Conservation (phyloP, 2,329 filamentous ascomycete genomes). For the Ophiostoma himal-ulmi region DNA sequence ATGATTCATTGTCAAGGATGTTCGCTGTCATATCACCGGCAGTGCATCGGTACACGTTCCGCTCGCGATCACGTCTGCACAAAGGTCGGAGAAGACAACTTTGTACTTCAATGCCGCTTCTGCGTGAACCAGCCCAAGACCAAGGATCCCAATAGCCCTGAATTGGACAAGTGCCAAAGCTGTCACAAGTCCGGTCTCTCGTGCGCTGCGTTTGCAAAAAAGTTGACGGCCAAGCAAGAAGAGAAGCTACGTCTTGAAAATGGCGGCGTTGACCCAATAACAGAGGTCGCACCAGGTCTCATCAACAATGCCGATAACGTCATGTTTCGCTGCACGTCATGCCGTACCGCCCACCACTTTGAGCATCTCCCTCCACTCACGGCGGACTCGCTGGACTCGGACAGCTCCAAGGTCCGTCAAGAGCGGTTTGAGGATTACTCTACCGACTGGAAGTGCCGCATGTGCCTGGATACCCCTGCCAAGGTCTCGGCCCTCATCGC, state of each 20-base stretch:
- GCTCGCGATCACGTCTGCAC: slow-evolving; percentile 81
- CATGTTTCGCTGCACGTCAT: slow-evolving; percentile 75
- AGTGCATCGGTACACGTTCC: slow-evolving; percentile 69
- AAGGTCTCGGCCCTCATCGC: slow-evolving; percentile 78
- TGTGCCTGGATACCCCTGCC: slow-evolving; percentile 57
- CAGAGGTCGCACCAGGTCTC: slow-evolving; percentile 52
- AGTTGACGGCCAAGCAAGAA: slow-evolving; percentile 70
- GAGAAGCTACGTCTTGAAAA: slow-evolving; percentile 78
- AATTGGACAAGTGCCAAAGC: slow-evolving; percentile 62
- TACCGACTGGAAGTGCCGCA: slow-evolving; percentile 69
- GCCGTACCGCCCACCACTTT: slow-evolving; percentile 74
- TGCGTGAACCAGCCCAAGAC: slow-evolving; percentile 66
- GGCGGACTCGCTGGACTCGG: slow-evolving; percentile 28
- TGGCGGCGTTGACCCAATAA: slow-evolving; percentile 69
- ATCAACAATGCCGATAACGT: slow-evolving; percentile 72
- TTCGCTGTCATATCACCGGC: slow-evolving; percentile 73
- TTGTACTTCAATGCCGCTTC: slow-evolving; percentile 83
- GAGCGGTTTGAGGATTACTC: slow-evolving; percentile 68
- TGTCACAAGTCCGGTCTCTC: slow-evolving; percentile 62
- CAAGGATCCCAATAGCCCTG: slow-evolving; percentile 65
- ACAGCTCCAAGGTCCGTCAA: slow-evolving; percentile 40
- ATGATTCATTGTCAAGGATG: slow-evolving; percentile 91
- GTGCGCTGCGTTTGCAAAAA: slow-evolving; percentile 69
- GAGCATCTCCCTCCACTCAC: slow-evolving; percentile 64
- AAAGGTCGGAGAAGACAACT: slow-evolving; percentile 69